Percentiles rank a stretch among this genome's conserved stretches.
Evolutionary conservation across 768 basidiomycete genomes (phyloP).

Genomic region (Boletus rubescentipes): DNA sequence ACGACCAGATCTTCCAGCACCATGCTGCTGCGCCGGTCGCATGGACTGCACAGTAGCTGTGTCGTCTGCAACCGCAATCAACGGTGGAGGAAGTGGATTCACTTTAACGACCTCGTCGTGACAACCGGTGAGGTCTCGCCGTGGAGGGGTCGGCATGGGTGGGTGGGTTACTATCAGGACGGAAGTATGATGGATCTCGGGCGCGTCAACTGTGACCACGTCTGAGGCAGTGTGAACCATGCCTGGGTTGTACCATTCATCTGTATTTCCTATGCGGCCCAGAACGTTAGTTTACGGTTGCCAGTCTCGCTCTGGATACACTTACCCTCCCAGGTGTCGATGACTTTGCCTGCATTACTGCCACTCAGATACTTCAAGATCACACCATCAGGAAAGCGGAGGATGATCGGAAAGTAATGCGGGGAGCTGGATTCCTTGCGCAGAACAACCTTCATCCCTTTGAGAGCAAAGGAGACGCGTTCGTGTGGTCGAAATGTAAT

Average conservation of each 20-base stretch:
- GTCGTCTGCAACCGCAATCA: background rate
- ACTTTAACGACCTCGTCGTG: background rate
- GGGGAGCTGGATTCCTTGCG: conserved; percentile 27
- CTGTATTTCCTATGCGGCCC: conserved; percentile 10
- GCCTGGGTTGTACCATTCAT: conserved; percentile 29
- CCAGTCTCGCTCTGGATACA: background rate
- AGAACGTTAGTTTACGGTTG: background rate
- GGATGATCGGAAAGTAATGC: conserved; percentile 38
- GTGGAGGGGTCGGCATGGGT: background rate
- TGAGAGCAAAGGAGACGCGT: conserved; percentile 47
- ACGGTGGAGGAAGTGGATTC: background rate
- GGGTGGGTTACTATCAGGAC: background rate
- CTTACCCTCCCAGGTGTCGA: conserved; percentile 46
- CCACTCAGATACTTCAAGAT: conserved; percentile 38
- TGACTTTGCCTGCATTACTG: conserved; percentile 23
- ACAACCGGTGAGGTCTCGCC: background rate
- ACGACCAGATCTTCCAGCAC: background rate
- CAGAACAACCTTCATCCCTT: conserved; percentile 38
- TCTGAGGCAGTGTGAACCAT: conserved; percentile 13
- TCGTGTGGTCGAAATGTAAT: conserved; percentile 44
- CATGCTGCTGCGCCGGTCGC: background rate
- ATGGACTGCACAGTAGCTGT: background rate
- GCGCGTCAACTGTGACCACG: conserved; percentile 6
- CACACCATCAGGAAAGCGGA: conserved; percentile 45
- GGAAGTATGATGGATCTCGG: background rate